Evolutionary conservation across 2,329 filamentous ascomycete species (phyloP).

Genomic region (Botrytis porri): DNA sequence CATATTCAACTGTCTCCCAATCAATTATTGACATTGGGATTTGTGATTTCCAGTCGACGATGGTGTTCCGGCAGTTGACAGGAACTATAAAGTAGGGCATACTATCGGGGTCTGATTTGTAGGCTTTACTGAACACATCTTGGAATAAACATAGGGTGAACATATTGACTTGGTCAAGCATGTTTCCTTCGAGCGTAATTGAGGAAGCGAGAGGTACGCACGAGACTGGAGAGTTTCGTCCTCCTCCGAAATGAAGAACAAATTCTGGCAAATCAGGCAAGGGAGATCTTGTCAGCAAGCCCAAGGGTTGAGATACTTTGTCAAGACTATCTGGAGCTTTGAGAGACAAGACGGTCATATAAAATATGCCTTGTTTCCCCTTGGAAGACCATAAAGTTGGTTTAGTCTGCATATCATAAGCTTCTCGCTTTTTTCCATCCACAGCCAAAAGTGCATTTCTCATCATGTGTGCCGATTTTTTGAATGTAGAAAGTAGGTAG

Average conservation of each 20-base stretch:
- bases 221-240: slow-evolving; percentile 56
- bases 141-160: slow-evolving; percentile 77
- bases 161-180: slow-evolving; percentile 55
- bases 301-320: slow-evolving; percentile 59
- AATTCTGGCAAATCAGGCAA: slow-evolving; percentile 67
- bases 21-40: slow-evolving; percentile 47
- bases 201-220: slow-evolving; percentile 45
- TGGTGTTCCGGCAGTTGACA: slow-evolving; percentile 26
- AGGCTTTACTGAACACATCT: slow-evolving; percentile 88
- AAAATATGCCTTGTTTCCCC: slow-evolving; percentile 53
- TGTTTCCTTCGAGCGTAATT: slow-evolving; percentile 44
- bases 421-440: slow-evolving; percentile 69
- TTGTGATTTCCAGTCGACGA: neutral
- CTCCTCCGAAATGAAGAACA: slow-evolving; percentile 67
- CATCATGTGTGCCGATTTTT: slow-evolving; percentile 72
- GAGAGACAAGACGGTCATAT: slow-evolving; percentile 60
- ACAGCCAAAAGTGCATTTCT: slow-evolving; percentile 83
- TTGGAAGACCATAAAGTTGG: slow-evolving; percentile 66
- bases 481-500: slow-evolving; percentile 69
- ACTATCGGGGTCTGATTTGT: slow-evolving; percentile 57
- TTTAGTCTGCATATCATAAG: slow-evolving; percentile 77
- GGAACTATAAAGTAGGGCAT: slow-evolving; percentile 86
- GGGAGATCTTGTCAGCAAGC: slow-evolving; percentile 65
- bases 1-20: slow-evolving; percentile 54
- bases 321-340: slow-evolving; percentile 53